A percentile compares a stretch with the other conserved stretches of the same genome.
These are phyloP conservation scores for Kazachstania taianensis DNA, from an alignment of 805 yeast genomes.

Conservation along the genomic window DNA sequence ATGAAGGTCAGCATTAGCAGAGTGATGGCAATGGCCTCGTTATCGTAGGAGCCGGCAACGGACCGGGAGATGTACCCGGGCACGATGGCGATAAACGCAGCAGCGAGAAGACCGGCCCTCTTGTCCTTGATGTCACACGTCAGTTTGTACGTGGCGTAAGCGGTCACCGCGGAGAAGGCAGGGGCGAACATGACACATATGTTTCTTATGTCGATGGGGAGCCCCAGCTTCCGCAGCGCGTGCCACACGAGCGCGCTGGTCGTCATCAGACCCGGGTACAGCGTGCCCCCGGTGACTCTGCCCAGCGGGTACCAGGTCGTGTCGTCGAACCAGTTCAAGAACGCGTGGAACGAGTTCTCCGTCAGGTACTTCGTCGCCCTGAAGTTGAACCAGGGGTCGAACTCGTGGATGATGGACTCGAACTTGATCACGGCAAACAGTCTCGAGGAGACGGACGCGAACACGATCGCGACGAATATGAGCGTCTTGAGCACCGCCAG, in stretches of 20 bases:
- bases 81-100: constrained; percentile 92
- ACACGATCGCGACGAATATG: constrained; percentile 69
- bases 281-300: constrained; percentile 96
- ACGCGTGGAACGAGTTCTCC: constrained; percentile 73
- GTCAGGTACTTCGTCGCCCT: constrained; percentile 93
- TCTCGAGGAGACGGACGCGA: constrained; percentile 87
- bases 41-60: constrained; percentile 97
- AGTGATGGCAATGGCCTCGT: constrained; percentile 97
- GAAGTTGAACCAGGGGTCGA: constrained; percentile 94
- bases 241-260: constrained; percentile 89
- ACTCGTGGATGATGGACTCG: constrained; percentile 95
- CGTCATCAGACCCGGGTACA: constrained; percentile 97
- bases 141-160: constrained; percentile 76
- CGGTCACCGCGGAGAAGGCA: constrained; percentile 87
- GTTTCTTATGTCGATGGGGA: constrained; percentile 91
- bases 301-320: constrained; percentile 99
- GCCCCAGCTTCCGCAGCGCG: constrained; percentile 46
- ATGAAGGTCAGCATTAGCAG: constrained; percentile 90
- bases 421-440: constrained; percentile 93
- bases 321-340: constrained; percentile 96
- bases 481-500: constrained; percentile 40
- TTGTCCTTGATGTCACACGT: constrained; percentile 85
- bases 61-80: constrained; percentile 98
- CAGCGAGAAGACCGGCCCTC: constrained; percentile 84
- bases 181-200: constrained; percentile 95